Base-by-base conservation (phyloP, 140 eudicot genomes). In the Cichorium intybus region DNA sequence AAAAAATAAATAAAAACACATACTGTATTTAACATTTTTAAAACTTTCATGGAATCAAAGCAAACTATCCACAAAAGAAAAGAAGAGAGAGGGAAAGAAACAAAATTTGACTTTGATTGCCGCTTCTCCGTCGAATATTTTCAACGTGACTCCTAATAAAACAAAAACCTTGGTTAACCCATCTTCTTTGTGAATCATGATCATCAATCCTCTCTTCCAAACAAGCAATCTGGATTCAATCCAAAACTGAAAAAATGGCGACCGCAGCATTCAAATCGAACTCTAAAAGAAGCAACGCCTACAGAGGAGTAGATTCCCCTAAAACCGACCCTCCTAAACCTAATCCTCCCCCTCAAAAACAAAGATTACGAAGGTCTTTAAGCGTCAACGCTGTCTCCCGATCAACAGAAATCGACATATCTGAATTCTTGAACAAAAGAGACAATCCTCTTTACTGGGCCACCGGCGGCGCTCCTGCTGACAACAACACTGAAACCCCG, bases 351-450 rank as follows among this genome's bases (percentile, higher is more conserved):
- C 52, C 57, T 79, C 55, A 62, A 58, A 56, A 74, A 75, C 49
- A 66, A 66, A 62, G 54, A 34, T 34, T 74, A 14, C 61, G 84
- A 73, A 77, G 97, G 56, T 91, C 97, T 29, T 77, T 64, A 43
- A 91, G 97, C 74, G 96, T 91, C 43, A 87, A 81, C 75, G 88
- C 96, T 11, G 56, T 84, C 10, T 76, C 95, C 31, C 67, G 96
- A 55, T 53, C 78, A 22, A 10, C 80, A 46, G 21, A 24, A 37
- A 4, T 62, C 56, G 80, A 68, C 78, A 51, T 77, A 55, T 17
- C 75, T 46, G 90, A 90, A 15, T 87, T 84, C 55, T 75, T 68
- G 58, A 81, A 84, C 72, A 85, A 82, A 69, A 56, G 90, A 63
- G 96, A 84, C 7, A 91, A 91, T 23, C 97, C 97, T 62, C 91